phyloP scores from a whole-genome alignment of 2,329 filamentous ascomycete genomes.

The Cephalotrichum gorgonifer region DNA sequence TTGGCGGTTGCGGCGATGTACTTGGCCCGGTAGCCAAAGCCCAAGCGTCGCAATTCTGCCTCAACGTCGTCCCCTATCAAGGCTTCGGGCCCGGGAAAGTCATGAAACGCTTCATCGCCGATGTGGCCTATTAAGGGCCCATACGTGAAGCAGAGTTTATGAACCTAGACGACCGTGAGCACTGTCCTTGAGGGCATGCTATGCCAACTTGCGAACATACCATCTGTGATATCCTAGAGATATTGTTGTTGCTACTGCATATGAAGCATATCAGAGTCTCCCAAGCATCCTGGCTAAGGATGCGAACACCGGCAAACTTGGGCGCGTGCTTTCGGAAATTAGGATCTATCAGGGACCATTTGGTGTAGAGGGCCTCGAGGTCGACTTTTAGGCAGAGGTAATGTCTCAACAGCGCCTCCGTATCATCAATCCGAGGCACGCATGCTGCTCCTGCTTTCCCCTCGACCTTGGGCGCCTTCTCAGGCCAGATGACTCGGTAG shows the following conservation, averaged over 20 bases:
- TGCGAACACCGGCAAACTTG: constrained; percentile 81
- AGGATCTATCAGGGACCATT: constrained; percentile 76
- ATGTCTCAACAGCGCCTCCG: constrained; percentile 61
- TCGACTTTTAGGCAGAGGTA: constrained; percentile 85
- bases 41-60: constrained; percentile 65
- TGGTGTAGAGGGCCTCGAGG: constrained; percentile 63
- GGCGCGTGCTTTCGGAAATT: constrained; percentile 86
- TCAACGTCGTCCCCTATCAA: constrained; percentile 72
- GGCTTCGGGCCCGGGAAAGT: constrained; percentile 70
- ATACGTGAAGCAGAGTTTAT: constrained; percentile 82
- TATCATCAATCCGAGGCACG: constrained; percentile 46
- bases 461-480: constrained; percentile 1
- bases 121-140: constrained; percentile 65
- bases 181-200: background rate
- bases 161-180: constrained; percentile 38
- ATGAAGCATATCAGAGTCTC: constrained; percentile 91
- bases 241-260: constrained; percentile 98
- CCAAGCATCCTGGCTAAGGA: constrained; percentile 92
- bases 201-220: constrained; percentile 27
- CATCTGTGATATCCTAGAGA: constrained; percentile 91
- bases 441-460: constrained; percentile 13
- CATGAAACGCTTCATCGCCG: constrained; percentile 65
- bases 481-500: constrained; percentile 62
- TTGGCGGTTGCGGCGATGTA: constrained; percentile 82
- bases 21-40: constrained; percentile 89